Evolutionary conservation across 768 basidiomycete genomes (phyloP).

Genomic region (Mycena latifolia): DNA sequence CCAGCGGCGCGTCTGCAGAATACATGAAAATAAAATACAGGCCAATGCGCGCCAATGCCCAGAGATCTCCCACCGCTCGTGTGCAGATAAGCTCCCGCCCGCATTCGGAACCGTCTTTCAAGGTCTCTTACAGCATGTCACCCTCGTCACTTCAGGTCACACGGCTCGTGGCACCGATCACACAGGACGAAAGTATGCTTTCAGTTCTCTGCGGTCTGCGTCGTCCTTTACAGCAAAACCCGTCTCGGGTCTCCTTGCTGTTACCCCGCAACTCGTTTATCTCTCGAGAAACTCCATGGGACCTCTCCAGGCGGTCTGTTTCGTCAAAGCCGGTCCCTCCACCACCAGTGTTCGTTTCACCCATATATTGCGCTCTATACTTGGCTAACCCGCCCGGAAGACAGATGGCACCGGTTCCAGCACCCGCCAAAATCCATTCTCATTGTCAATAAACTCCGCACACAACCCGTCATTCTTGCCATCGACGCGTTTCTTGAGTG

Average conservation of each 20-base stretch:
- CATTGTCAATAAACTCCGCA: slow-evolving; percentile 86
- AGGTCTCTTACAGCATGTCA: slow-evolving; percentile 8
- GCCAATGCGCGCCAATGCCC: too few relatives aligned
- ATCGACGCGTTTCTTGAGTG: slow-evolving; percentile 82
- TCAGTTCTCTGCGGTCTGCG: slow-evolving; percentile 18
- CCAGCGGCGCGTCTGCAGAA: too few relatives aligned
- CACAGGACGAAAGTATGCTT: slow-evolving; percentile 18
- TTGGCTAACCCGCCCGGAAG: slow-evolving; percentile 41
- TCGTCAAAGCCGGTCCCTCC: slow-evolving; percentile 32
- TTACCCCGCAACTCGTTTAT: slow-evolving; percentile 4
- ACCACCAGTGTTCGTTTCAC: slow-evolving; percentile 46
- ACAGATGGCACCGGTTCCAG: slow-evolving; percentile 50
- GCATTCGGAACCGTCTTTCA: neutral
- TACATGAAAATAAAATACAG: too few relatives aligned
- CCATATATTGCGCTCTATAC: neutral
- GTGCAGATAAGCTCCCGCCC: too few relatives aligned
- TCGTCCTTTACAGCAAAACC: slow-evolving; percentile 9
- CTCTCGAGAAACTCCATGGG: neutral
- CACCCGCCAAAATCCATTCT: slow-evolving; percentile 73
- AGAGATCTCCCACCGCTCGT: too few relatives aligned
- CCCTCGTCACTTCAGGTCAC: neutral
- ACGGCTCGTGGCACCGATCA: neutral
- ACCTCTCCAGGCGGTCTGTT: neutral
- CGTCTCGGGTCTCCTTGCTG: neutral
- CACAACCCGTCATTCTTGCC: slow-evolving; percentile 80